A percentile compares a stretch with the other conserved stretches of the same genome.
Conservation (phyloP, 306 rosid species). For the Vigna radiata region DNA sequence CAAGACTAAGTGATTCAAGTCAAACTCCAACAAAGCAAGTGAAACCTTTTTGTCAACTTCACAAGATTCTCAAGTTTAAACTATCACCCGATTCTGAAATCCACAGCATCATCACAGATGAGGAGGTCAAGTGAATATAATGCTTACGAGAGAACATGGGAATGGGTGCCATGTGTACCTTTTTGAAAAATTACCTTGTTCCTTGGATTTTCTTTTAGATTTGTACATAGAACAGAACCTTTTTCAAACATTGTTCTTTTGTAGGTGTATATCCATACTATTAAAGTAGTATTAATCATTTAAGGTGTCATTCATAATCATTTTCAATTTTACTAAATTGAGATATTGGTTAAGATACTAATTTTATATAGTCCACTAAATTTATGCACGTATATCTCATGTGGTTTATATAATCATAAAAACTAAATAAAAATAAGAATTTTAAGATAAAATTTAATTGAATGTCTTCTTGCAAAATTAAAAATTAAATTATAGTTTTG, state of each 20-base stretch:
- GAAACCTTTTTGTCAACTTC: conserved; percentile 62
- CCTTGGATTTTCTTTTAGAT: not conserved
- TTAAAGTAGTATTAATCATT: too few species aligned
- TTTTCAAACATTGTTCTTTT: not conserved
- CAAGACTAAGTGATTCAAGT: conserved; percentile 67
- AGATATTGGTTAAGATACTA: too few species aligned
- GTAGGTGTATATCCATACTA: not conserved
- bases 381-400: too few species aligned
- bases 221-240: not conserved
- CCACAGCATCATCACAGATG: conserved; percentile 31
- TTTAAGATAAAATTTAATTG: too few species aligned
- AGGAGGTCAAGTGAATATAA: conserved; percentile 43
- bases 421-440: too few species aligned
- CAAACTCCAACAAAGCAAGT: conserved; percentile 66
- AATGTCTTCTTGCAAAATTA: too few species aligned
- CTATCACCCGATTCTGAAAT: conserved; percentile 57
- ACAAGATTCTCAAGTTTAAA: conserved; percentile 71
- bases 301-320: too few species aligned
- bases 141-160: not conserved
- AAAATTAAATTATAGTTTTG: too few species aligned
- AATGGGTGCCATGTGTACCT: not conserved
- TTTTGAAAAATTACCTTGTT: not conserved
- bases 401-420: too few species aligned
- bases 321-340: too few species aligned
- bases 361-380: too few species aligned